Base-by-base conservation (phyloP, 2,329 filamentous ascomycete genomes). In the Pseudogymnoascus sp. region DNA sequence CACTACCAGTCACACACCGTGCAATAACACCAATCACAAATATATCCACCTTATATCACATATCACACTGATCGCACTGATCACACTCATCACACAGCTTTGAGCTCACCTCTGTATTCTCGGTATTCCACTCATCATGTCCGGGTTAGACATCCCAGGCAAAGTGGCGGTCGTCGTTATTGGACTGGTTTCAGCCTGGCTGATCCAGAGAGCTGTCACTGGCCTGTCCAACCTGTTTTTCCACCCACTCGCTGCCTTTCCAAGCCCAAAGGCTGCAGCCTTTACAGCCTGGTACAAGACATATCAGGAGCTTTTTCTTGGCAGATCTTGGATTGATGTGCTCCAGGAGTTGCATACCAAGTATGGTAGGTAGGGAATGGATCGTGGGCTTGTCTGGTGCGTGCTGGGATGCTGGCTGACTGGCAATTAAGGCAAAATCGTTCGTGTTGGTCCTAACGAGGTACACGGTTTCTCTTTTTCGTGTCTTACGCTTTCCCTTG, bases 321-420 rank as follows among this genome's bases (percentile, higher is more conserved):
- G 64, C 23, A 69, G 69, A 7, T 66, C 66, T 10, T 66, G 62
- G 64, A 50, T 63, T 59, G 62, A 66, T 60, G 60, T 64, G 34
- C 61, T 66, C 7, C 59, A 70, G 42, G 64, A 69, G 46, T 66
- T 77, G 62, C 76, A 78, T 66, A 67, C 71, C 38, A 65, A 69
- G 66, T 76, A 77, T 63, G 76, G 74, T 74, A 63, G 75, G 74
- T 74, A 64, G 18, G 68, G 23, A 28, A 50, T 28, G 21, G 16
- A 16, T 12, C 12, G 11, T 12, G 34, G 11, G n/a, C 21, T 38
- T 12, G 28, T n/a, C 25, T 56, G 50, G 50, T 36, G 21, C 21
- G n/a, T 23, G 50, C 10, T 56, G n/a, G 28, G 16, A 56, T 23
- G 28, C 28, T 56, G 10, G 50, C 50, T 28, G n/a, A 16, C 11